These are phyloP conservation scores for Strigomonas oncopelti DNA, from an alignment of 208 protist species.

Conservation along the genomic window DNA sequence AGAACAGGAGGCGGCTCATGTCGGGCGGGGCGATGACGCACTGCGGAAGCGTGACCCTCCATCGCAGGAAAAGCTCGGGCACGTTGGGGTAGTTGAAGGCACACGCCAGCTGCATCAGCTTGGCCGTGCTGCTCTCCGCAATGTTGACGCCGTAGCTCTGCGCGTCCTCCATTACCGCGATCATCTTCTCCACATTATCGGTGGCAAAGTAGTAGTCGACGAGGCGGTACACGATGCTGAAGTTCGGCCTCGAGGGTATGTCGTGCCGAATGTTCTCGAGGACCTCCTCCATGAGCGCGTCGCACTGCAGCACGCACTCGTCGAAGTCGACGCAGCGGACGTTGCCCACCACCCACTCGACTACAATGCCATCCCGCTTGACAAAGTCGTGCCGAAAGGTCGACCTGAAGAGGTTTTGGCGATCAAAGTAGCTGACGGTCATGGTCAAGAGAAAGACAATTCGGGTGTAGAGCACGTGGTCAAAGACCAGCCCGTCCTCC, in stretches of 20 bases:
- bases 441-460: constrained; percentile 86
- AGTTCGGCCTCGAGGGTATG: constrained; percentile 70
- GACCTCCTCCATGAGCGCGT: constrained; percentile 83
- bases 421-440: constrained; percentile 87
- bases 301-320: constrained; percentile 81
- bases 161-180: constrained; percentile 86
- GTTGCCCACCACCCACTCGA: constrained; percentile 77
- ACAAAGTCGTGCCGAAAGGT: constrained; percentile 67
- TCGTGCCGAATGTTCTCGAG: constrained; percentile 64
- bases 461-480: constrained; percentile 86
- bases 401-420: constrained; percentile 83
- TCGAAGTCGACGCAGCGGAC: constrained; percentile 80
- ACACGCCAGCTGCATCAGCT: constrained; percentile 88
- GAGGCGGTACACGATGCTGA: constrained; percentile 82
- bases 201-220: constrained; percentile 90
- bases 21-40: constrained; percentile 87
- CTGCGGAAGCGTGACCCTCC: constrained; percentile 75
- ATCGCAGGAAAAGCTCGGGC: constrained; percentile 78
- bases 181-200: constrained; percentile 89
- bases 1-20: constrained; percentile 88
- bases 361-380: constrained; percentile 84
- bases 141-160: constrained; percentile 63
- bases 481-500: constrained; percentile 78
- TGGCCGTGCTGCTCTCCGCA: constrained; percentile 86
- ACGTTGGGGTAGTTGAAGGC: constrained; percentile 78